A percentile compares a stretch with the other conserved stretches of the same genome.
Conservation (phyloP, 352 stramenopile species). For the Elongisporangium prolatum region DNA sequence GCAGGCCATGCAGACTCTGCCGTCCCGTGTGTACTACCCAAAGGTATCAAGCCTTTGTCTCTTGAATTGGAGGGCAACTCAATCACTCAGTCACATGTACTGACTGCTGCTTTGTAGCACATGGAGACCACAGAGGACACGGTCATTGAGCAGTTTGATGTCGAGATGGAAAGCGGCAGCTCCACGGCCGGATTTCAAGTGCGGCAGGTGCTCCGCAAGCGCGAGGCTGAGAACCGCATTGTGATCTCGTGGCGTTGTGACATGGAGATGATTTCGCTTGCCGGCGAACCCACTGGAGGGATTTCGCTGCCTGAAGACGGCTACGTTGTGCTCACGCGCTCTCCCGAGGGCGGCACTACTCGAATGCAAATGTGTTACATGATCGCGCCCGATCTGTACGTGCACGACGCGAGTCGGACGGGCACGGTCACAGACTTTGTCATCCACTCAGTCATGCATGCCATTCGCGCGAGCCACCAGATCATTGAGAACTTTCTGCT, state of each 20-base stretch:
- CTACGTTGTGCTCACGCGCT: slow-evolving; percentile 3
- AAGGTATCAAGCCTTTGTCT: not conserved
- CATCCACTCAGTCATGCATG: slow-evolving; percentile 23
- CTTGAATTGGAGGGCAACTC: no score
- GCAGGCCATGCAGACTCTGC: slow-evolving; percentile 29
- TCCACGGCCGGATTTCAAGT: slow-evolving; percentile 45
- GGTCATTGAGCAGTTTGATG: slow-evolving; percentile 45
- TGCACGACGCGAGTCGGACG: slow-evolving; percentile 46
- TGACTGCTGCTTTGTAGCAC: slow-evolving; percentile 15
- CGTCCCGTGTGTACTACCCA: slow-evolving; percentile 28
- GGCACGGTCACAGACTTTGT: slow-evolving; percentile 35
- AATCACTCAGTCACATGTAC: no score
- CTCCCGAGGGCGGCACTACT: not conserved
- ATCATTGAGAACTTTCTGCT: slow-evolving; percentile 49
- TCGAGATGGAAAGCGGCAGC: slow-evolving; percentile 41
- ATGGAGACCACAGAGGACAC: slow-evolving; percentile 38
- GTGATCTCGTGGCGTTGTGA: slow-evolving; percentile 56
- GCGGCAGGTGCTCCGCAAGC: slow-evolving; percentile 47
- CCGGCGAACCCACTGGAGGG: not conserved
- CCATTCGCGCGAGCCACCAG: slow-evolving; percentile 34
- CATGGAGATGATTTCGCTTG: slow-evolving; percentile 17
- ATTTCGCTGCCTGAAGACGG: not conserved
- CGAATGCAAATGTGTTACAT: slow-evolving; percentile 9
- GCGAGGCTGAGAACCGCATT: slow-evolving; percentile 35
- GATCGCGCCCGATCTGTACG: slow-evolving; percentile 35